phyloP scores from a whole-genome alignment of 1,139 yeast species.

The Suhomyces coccinellae region DNA sequence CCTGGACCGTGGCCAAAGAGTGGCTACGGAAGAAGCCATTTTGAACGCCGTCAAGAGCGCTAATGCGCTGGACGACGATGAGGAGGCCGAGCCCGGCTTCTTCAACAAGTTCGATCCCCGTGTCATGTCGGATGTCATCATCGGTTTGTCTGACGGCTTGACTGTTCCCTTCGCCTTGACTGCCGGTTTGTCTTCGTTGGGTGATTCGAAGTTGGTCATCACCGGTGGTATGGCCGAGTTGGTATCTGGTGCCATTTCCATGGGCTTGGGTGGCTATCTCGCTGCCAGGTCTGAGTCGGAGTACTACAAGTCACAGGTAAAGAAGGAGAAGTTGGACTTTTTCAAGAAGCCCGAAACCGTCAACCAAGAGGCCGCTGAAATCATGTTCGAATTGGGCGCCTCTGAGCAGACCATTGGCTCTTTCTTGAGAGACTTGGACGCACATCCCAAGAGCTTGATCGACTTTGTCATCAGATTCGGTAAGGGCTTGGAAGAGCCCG shows the following conservation, averaged over 20 bases:
- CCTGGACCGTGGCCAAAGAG: conserved; percentile 37
- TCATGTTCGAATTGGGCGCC: conserved; percentile 68
- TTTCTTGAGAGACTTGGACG: conserved; percentile 68
- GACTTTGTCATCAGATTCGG: conserved; percentile 74
- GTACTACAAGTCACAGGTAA: conserved; percentile 68
- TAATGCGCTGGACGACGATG: conserved; percentile 24
- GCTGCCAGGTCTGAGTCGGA: conserved; percentile 82
- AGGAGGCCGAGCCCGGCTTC: conserved; percentile 31
- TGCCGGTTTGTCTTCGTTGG: conserved; percentile 77
- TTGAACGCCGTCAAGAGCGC: conserved; percentile 26
- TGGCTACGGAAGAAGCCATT: conserved; percentile 43
- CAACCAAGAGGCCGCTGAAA: conserved; percentile 71
- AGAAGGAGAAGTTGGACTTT: conserved; percentile 65
- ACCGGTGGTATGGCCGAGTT: conserved; percentile 87
- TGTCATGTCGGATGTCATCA: conserved; percentile 77
- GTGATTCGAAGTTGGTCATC: conserved; percentile 71
- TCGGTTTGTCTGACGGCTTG: conserved; percentile 77
- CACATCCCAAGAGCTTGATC: conserved; percentile 64
- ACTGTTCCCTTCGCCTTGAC: conserved; percentile 86
- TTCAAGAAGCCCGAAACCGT: conserved; percentile 62
- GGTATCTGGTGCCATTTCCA: conserved; percentile 79
- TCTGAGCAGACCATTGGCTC: conserved; percentile 63
- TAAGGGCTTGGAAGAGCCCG: conserved; percentile 77
- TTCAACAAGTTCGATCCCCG: conserved; percentile 59
- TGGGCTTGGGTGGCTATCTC: conserved; percentile 82